Conservation (phyloP, 805 yeast genomes). For the Metschnikowia colocasiae region DNA sequence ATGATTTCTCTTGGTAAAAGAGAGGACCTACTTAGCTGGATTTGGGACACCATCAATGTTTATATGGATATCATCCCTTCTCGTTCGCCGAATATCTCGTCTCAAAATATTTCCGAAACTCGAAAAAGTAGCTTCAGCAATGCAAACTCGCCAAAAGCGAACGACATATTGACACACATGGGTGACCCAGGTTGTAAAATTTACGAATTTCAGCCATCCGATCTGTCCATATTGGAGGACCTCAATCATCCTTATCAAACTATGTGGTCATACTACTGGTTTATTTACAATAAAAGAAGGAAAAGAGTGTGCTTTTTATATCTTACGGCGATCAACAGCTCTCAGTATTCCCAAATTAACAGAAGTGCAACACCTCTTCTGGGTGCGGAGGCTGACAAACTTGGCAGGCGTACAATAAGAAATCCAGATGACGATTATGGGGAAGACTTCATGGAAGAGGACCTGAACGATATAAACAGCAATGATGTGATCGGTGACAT, state of each 20-base stretch:
- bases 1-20: constrained; percentile 49
- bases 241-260: constrained; percentile 43
- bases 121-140: constrained; percentile 27
- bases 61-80: constrained; percentile 65
- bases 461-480: constrained; percentile 18
- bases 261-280: constrained; percentile 82
- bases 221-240: constrained; percentile 62
- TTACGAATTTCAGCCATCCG: constrained; percentile 60
- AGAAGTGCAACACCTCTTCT: constrained; percentile 14
- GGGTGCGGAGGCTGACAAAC: constrained; percentile 25
- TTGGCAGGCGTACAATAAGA: constrained; percentile 6
- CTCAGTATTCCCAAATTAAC: constrained; percentile 30
- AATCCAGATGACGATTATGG: constrained; percentile 9
- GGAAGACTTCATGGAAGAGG: constrained; percentile 15
- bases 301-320: constrained; percentile 88
- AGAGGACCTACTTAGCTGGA: constrained; percentile 50
- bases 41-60: constrained; percentile 84
- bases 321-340: constrained; percentile 48
- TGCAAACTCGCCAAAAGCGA: constrained; percentile 13
- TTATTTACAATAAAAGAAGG: constrained; percentile 83
- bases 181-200: constrained; percentile 47
- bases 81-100: constrained; percentile 23
- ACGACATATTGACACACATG: constrained; percentile 9
- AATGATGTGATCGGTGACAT: constrained; percentile 38
- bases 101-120: constrained; percentile 20